A percentile compares a stretch with the other conserved stretches of the same genome.
phyloP scores from a whole-genome alignment of 352 stramenopile species.

The Thalassiosira livingstoniorum region DNA sequence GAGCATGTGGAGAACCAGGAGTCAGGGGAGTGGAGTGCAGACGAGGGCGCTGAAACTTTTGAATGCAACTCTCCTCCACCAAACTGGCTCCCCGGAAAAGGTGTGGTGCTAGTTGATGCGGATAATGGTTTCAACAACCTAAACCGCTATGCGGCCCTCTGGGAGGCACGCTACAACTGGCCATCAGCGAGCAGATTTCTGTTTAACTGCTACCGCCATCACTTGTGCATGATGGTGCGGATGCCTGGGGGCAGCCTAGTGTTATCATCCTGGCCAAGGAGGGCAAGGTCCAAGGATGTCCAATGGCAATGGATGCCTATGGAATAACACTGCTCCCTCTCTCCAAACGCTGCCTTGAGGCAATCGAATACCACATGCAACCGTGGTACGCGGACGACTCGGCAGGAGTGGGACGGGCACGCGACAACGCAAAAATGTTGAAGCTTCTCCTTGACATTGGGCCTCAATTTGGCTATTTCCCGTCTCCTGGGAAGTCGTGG shows the following conservation, averaged over 20 bases:
- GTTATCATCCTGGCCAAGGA: conserved; percentile 5
- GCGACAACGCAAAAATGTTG: not conserved
- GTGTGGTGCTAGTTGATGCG: conserved; percentile 15
- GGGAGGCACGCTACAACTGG: conserved; percentile 11
- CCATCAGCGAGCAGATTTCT: conserved; percentile 5
- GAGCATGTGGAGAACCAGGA: not conserved
- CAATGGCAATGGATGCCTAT: conserved; percentile 38
- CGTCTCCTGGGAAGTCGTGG: not conserved
- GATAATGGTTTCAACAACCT: conserved; percentile 35
- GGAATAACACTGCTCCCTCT: conserved; percentile 41
- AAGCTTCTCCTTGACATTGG: conserved; percentile 19
- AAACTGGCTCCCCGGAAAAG: not conserved
- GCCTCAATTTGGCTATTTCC: conserved; percentile 20
- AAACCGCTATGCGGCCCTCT: conserved; percentile 18
- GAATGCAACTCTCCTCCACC: not conserved
- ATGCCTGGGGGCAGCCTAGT: not conserved
- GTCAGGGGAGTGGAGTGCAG: no score
- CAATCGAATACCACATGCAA: conserved; percentile 14
- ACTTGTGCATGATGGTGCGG: not conserved
- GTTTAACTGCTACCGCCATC: conserved; percentile 44
- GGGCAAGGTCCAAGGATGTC: conserved; percentile 33
- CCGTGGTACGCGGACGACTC: conserved; percentile 51
- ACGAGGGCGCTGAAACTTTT: not conserved
- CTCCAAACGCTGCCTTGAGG: not conserved
- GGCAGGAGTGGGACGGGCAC: not conserved